Conservation (phyloP, 2,329 filamentous ascomycete species). For the Penicillium corylophilum region DNA sequence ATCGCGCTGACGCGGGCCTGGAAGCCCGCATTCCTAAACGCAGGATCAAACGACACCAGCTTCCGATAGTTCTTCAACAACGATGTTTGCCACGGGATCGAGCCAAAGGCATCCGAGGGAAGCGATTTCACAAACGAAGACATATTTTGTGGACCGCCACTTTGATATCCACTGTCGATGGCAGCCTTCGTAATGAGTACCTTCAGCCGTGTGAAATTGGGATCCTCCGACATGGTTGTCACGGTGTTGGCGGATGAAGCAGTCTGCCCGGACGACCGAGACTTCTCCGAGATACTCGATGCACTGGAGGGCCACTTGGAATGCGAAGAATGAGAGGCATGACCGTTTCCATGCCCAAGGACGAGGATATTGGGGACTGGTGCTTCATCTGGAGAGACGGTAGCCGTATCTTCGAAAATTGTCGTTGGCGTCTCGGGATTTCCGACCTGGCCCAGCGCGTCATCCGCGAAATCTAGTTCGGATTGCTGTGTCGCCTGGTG, state of each 20-base stretch:
- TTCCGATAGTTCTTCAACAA: constrained; percentile 79
- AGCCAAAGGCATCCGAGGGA: constrained; percentile 75
- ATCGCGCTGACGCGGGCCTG: constrained; percentile 51
- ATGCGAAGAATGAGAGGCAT: constrained; percentile 45
- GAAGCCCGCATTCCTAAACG: constrained; percentile 52
- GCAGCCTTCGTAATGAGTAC: constrained; percentile 80
- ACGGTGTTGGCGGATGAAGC: constrained; percentile 48
- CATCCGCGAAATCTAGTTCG: constrained; percentile 32
- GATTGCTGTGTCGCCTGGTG: constrained; percentile 50
- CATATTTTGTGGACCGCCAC: constrained; percentile 58
- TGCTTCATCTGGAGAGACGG: constrained; percentile 75
- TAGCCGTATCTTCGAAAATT: constrained; percentile 90
- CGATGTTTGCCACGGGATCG: constrained; percentile 65
- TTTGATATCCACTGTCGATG: constrained; percentile 77
- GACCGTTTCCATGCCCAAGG: constrained; percentile 67
- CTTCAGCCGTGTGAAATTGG: constrained; percentile 75
- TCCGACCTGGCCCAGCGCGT: constrained; percentile 25
- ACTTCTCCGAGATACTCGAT: constrained; percentile 76
- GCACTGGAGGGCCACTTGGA: constrained; percentile 73
- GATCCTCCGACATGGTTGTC: constrained; percentile 60
- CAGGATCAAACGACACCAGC: constrained; percentile 70
- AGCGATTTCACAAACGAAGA: constrained; percentile 75
- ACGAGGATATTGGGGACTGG: constrained; percentile 85
- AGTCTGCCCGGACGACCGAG: constrained; percentile 58
- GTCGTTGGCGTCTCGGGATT: constrained; percentile 87